Conservation (phyloP, 1,139 yeast species). For the Zhuliangozyma blackwelliae region DNA sequence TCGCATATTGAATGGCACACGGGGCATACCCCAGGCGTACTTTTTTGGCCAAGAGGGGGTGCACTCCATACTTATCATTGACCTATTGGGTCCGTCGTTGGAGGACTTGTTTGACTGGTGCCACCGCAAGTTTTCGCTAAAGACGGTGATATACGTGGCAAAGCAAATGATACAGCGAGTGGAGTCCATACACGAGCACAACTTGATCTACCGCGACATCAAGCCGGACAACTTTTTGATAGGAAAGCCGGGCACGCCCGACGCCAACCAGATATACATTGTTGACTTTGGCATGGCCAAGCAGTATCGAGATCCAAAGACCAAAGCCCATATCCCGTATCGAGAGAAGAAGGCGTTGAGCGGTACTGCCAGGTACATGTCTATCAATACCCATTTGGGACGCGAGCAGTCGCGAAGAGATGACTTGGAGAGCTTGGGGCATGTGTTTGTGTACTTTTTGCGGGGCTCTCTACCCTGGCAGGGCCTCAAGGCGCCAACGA, state of each 20-base stretch:
- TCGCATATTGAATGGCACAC: conserved; percentile 72
- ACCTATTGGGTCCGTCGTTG: conserved; percentile 88
- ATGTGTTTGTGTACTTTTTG: conserved; percentile 88
- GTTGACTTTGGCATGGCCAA: conserved; percentile 97
- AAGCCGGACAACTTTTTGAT: conserved; percentile 94
- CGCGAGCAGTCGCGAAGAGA: conserved; percentile 95
- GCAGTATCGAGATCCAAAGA: conserved; percentile 91
- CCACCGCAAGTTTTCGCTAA: conserved; percentile 80
- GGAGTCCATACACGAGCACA: conserved; percentile 84
- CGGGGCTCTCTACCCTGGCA: conserved; percentile 98
- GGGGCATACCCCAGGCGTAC: conserved; percentile 91
- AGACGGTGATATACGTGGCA: conserved; percentile 88
- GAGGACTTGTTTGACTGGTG: conserved; percentile 99
- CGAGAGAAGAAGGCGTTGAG: conserved; percentile 90
- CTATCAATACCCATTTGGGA: conserved; percentile 94
- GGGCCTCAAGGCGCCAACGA: conserved; percentile 96
- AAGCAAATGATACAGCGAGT: conserved; percentile 88
- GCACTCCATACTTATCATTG: conserved; percentile 90
- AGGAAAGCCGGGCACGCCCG: conserved; percentile 58
- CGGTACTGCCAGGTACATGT: conserved; percentile 98
- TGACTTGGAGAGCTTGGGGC: conserved; percentile 93
- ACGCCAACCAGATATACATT: conserved; percentile 54
- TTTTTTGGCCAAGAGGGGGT: conserved; percentile 97
- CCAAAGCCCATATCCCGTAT: conserved; percentile 94
- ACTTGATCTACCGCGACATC: conserved; percentile 88